Conservation (phyloP, 2,329 filamentous ascomycete genomes). For the Diaporthe sp. region DNA sequence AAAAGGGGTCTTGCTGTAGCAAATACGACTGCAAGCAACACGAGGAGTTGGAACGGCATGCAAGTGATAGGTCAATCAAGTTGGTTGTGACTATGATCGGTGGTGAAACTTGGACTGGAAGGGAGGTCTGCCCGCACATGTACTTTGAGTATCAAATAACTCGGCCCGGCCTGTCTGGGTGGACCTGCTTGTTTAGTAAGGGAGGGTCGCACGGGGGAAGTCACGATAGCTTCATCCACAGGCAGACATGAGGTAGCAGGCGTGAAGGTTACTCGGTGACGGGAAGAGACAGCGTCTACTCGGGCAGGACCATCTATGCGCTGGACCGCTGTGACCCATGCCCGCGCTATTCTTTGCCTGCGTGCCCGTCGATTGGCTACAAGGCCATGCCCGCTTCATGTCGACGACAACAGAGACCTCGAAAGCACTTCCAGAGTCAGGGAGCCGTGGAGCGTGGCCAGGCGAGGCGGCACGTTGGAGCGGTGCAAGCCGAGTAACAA, state of each 20-base stretch:
- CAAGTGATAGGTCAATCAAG: constrained; percentile 5
- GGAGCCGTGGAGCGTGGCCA: background rate
- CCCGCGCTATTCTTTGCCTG: background rate
- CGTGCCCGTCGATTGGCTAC: background rate
- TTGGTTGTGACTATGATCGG: background rate
- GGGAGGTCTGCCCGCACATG: background rate
- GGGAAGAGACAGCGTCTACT: background rate
- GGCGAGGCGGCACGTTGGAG: constrained; percentile 9
- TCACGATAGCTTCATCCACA: constrained; percentile 40
- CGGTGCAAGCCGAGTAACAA: constrained; percentile 3
- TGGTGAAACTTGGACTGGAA: constrained; percentile 13
- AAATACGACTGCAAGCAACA: constrained; percentile 1
- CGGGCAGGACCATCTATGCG: constrained; percentile 10
- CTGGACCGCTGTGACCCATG: background rate
- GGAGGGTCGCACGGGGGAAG: constrained; percentile 10
- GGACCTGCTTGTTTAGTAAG: constrained; percentile 6
- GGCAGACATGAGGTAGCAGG: background rate
- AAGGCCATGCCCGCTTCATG: background rate
- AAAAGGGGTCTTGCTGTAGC: background rate
- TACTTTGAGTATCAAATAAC: background rate
- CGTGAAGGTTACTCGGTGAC: background rate
- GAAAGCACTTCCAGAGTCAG: background rate
- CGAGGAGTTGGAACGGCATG: background rate
- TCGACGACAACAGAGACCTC: background rate
- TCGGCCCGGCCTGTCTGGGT: background rate